These are phyloP conservation scores for Aspergillus viridinutans DNA, from an alignment of 2,329 filamentous ascomycete species.

Conservation along the genomic window DNA sequence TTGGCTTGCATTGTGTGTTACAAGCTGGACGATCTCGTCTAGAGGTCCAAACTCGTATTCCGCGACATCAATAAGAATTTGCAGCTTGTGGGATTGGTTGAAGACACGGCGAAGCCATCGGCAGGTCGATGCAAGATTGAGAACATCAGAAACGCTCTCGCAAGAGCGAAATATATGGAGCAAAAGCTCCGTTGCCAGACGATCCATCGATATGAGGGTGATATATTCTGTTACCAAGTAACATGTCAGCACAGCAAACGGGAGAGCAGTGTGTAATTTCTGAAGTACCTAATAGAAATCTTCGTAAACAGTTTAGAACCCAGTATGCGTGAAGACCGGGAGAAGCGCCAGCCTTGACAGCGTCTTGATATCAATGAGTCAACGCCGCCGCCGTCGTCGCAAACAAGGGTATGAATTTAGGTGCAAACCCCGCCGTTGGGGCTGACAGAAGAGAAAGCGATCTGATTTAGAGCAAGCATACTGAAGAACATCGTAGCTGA, in stretches of 20 bases:
- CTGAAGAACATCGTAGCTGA: constrained; percentile 3
- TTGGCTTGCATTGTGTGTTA: constrained; percentile 59
- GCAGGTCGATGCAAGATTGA: constrained; percentile 53
- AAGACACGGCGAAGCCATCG: constrained; percentile 53
- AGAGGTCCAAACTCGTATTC: constrained; percentile 57
- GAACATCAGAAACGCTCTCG: constrained; percentile 49
- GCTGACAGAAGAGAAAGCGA: constrained; percentile 15
- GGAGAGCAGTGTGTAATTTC: background rate
- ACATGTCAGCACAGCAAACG: background rate
- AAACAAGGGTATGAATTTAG: constrained; percentile 16
- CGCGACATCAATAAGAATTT: constrained; percentile 51
- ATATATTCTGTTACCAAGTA: background rate
- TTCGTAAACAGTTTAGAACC: background rate
- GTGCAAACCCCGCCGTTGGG: constrained; percentile 33
- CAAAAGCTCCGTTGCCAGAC: constrained; percentile 56
- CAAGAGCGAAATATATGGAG: constrained; percentile 54
- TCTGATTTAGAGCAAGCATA: constrained; percentile 1
- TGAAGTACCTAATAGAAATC: background rate
- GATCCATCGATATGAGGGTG: constrained; percentile 49
- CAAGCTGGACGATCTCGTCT: constrained; percentile 54
- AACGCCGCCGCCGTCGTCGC: constrained; percentile 18
- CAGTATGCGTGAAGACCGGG: background rate
- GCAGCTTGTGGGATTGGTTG: constrained; percentile 50
- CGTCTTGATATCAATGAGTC: constrained; percentile 11
- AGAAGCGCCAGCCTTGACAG: constrained; percentile 4